phyloP scores from a whole-genome alignment of 2,329 filamentous ascomycete genomes.

The Botryosphaeria agaves region DNA sequence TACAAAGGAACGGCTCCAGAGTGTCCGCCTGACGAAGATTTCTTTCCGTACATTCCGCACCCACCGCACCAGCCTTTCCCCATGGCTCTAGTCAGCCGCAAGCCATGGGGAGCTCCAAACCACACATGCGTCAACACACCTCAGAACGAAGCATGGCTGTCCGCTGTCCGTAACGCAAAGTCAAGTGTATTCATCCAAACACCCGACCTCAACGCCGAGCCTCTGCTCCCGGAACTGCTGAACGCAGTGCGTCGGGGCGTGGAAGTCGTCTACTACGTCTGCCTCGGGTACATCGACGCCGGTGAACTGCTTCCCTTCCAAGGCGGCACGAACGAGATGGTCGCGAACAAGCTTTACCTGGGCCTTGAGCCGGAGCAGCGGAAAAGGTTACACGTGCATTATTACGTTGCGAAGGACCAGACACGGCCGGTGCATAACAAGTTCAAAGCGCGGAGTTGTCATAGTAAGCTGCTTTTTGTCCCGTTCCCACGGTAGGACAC shows the following conservation, averaged over 20 bases:
- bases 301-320: conserved; percentile 62
- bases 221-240: conserved; percentile 44
- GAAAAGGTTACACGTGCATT: conserved; percentile 40
- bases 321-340: conserved; percentile 60
- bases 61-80: conserved; percentile 39
- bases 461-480: conserved; percentile 21
- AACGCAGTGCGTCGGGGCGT: conserved; percentile 50
- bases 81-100: conserved; percentile 54
- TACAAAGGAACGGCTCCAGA: conserved; percentile 32
- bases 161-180: conserved; percentile 46
- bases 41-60: conserved; percentile 49
- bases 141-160: conserved; percentile 61
- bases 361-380: conserved; percentile 24
- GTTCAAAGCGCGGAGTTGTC: conserved; percentile 50
- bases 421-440: conserved; percentile 46
- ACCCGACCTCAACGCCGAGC: conserved; percentile 57
- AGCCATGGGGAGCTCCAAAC: conserved; percentile 47
- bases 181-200: conserved; percentile 59
- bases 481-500: neutral
- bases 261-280: conserved; percentile 52
- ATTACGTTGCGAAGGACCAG: conserved; percentile 62
- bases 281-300: conserved; percentile 62
- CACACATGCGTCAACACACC: conserved; percentile 45
- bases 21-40: conserved; percentile 32
- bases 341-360: conserved; percentile 44